Evolutionary conservation across 1,284 basidiomycete genomes (phyloP), one percentile per base, ranked within the genome.

Genomic region (Malassezia obtusa): DNA sequence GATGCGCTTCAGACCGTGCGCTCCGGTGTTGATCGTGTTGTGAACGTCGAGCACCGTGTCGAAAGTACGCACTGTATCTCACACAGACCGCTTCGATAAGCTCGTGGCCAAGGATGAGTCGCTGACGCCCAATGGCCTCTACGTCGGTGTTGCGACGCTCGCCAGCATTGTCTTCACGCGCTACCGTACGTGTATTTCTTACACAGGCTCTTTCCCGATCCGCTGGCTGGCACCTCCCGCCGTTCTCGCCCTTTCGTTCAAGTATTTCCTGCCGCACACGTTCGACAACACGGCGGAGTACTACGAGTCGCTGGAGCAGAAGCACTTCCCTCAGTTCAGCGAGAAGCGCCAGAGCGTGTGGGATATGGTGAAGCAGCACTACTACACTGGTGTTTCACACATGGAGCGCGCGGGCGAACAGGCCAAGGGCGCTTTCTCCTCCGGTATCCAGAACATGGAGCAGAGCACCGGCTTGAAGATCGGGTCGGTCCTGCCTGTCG

Each of bases 141-240:
- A 73, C 37, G 84, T 89, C 50, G 87, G 88, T 43, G 82, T 95
- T 35, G 84, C 87, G 1, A 84, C 87, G 3, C 82, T 95, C 41
- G 85, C 86, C 0, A 87, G 86, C 1, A 87, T 87, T 51, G 84
- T 95, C 63, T 74, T 94, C 51, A 82, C 86, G 0, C 84, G 89
- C 35, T 85, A 84, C 59, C 83, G 89, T 65, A 60, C 67, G 74
- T 65, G 5, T 21, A 7, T 15, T 4, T 28, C 40, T 40, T 2
- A 43, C 24, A 6, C 30, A 61, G 60, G 60, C 28, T 51, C 65
- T 0, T 60, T 69, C 36, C 68, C 73, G 17, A 56, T 75, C 33
- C 72, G 73, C 15, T 50, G 74, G 47, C 46, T 73, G 46, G 62
- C 67, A 1, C 70, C 70, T 2, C 70, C 70, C 4, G 39, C 65